Evolutionary conservation across 768 basidiomycete genomes (phyloP).

Genomic region (Lactarius tabidus): DNA sequence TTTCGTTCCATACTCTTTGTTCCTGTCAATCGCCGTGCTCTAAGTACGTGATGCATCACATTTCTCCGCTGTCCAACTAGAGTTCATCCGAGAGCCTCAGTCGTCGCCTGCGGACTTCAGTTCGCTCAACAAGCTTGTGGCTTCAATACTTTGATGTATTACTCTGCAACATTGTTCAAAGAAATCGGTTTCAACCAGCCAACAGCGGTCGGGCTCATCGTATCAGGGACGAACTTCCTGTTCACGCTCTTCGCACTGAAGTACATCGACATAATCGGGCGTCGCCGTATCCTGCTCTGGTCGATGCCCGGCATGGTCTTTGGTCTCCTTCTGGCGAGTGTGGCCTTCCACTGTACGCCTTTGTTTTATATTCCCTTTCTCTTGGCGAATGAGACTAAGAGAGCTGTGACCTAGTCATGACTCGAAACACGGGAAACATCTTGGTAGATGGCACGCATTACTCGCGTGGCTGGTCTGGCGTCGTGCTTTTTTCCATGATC

Average conservation of each 20-base stretch:
- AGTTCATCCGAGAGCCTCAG: slow-evolving; percentile 34
- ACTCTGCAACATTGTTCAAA: slow-evolving; percentile 75
- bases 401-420: slow-evolving; percentile 44
- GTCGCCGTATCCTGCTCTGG: slow-evolving; percentile 64
- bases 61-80: not conserved
- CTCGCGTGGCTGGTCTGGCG: slow-evolving; percentile 55
- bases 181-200: slow-evolving; percentile 80
- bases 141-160: slow-evolving; percentile 50
- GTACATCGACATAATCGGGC: slow-evolving; percentile 67
- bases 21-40: slow-evolving; percentile 61
- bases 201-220: slow-evolving; percentile 73
- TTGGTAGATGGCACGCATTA: slow-evolving; percentile 59
- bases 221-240: slow-evolving; percentile 74
- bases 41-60: slow-evolving; percentile 45
- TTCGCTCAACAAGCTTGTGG: slow-evolving; percentile 79
- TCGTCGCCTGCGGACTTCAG: slow-evolving; percentile 76
- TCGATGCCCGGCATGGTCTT: slow-evolving; percentile 72
- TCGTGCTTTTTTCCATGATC: slow-evolving; percentile 79
- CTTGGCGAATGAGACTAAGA: not conserved
- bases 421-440: slow-evolving; percentile 52
- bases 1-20: slow-evolving; percentile 47
- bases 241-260: slow-evolving; percentile 74
- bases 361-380: not conserved
- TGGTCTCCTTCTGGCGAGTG: slow-evolving; percentile 56
- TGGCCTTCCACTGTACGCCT: slow-evolving; percentile 57